Evolutionary conservation across 1,284 basidiomycete genomes (phyloP).

Genomic region (Hymenochaete sp.): DNA sequence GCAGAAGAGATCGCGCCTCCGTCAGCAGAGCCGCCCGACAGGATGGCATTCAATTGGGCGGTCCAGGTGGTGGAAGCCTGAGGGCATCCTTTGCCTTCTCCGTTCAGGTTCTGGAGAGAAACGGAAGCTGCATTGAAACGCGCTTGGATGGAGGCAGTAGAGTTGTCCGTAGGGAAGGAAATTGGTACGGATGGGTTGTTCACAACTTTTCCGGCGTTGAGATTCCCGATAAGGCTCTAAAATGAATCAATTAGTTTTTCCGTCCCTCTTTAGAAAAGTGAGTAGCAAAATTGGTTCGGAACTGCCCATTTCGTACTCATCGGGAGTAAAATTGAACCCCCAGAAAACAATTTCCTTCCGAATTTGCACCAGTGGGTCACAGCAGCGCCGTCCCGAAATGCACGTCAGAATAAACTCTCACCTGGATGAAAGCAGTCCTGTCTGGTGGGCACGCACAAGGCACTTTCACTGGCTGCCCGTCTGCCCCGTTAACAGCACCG

Average conservation of each 20-base stretch:
- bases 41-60: conserved; percentile 19
- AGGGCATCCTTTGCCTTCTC: conserved; percentile 23
- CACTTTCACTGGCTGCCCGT: conserved; percentile 30
- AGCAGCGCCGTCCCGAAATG: too few species aligned
- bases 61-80: conserved; percentile 21
- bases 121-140: conserved; percentile 30
- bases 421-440: conserved; percentile 28
- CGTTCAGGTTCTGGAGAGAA: conserved; percentile 28
- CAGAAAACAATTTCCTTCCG: too few species aligned
- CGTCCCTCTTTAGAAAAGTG: too few species aligned
- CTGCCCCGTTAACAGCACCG: conserved; percentile 25
- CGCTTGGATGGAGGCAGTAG: conserved; percentile 25
- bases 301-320: too few species aligned
- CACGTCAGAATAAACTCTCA: too few species aligned
- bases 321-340: too few species aligned
- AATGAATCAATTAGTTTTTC: conserved; percentile 4
- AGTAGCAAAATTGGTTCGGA: too few species aligned
- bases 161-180: conserved; percentile 31
- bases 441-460: conserved; percentile 34
- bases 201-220: conserved; percentile 30
- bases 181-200: conserved; percentile 31
- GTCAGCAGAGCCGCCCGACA: conserved; percentile 7
- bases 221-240: conserved; percentile 28
- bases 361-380: too few species aligned
- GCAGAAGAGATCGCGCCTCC: not conserved